Conservation (phyloP, 176 grass and related monocot genomes). For the Melocanna baccifera region DNA sequence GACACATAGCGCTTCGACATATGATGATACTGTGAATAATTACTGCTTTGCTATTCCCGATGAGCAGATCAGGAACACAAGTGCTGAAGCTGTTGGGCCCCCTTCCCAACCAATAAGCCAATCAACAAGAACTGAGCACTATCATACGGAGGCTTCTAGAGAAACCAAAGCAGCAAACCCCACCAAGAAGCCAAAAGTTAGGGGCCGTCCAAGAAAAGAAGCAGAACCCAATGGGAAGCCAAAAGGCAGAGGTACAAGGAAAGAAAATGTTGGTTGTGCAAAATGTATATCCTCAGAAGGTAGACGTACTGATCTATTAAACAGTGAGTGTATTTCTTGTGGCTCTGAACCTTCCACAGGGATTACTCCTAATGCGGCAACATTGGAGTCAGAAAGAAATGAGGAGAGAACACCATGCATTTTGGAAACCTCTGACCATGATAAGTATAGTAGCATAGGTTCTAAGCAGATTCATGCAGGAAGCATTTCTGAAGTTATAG, state of each 20-base stretch:
- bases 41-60: conserved; percentile 1
- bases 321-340: conserved; percentile 21
- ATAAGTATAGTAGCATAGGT: background rate
- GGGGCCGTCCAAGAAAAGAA: conserved; percentile 39
- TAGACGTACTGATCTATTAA: background rate
- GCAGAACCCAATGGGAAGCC: conserved; percentile 25
- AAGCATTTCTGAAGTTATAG: conserved; percentile 25
- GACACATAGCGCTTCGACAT: background rate
- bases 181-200: conserved; percentile 26
- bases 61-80: conserved; percentile 13
- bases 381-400: background rate
- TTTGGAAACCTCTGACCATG: background rate
- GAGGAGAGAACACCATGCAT: background rate
- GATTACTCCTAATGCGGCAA: background rate
- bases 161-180: conserved; percentile 36
- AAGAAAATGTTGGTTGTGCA: conserved; percentile 21
- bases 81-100: background rate
- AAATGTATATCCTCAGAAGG: conserved; percentile 31
- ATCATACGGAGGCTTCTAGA: conserved; percentile 15
- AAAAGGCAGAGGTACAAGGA: conserved; percentile 39
- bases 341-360: conserved; percentile 27
- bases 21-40: background rate
- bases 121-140: conserved; percentile 24
- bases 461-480: background rate
- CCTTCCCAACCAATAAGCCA: conserved; percentile 6